Evolutionary conservation across 129 eudicot species (phyloP).

Genomic region (Rutidosis leptorrhynchoides): DNA sequence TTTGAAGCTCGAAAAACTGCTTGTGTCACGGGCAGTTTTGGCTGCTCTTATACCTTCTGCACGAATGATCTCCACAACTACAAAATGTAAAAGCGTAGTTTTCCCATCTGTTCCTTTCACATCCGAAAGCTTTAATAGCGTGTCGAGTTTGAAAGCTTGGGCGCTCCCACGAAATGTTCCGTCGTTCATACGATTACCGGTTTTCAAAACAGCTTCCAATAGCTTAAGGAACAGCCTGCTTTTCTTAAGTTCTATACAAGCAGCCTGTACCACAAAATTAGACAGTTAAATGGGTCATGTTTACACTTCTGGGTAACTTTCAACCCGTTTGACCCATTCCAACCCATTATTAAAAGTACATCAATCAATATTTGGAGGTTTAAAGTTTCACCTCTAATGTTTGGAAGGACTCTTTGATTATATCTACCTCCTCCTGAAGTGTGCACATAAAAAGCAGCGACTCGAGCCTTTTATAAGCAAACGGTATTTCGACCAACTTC

Average conservation of each 20-base stretch:
- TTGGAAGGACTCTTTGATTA: slow-evolving; percentile 59
- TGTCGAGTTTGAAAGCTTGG: slow-evolving; percentile 95
- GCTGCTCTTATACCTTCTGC: slow-evolving; percentile 83
- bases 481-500: slow-evolving; percentile 79
- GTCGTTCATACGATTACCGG: slow-evolving; percentile 94
- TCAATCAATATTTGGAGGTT: slow-evolving; percentile 2
- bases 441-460: slow-evolving; percentile 79
- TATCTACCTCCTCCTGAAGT: slow-evolving; percentile 66
- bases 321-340: neutral
- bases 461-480: slow-evolving; percentile 79
- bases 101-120: slow-evolving; percentile 92
- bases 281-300: neutral
- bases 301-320: neutral
- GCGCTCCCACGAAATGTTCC: slow-evolving; percentile 99
- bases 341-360: neutral
- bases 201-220: slow-evolving; percentile 92
- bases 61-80: slow-evolving; percentile 88
- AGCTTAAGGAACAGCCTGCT: slow-evolving; percentile 88
- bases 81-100: slow-evolving; percentile 92
- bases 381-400: slow-evolving; percentile 63
- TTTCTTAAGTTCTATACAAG: slow-evolving; percentile 65
- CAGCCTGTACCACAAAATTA: slow-evolving; percentile 53
- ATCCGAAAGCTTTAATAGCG: slow-evolving; percentile 80
- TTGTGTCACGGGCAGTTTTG: slow-evolving; percentile 44
- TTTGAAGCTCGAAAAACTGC: slow-evolving; percentile 46